Evolutionary conservation across 2,329 filamentous ascomycete genomes (phyloP), one percentile per base, ranked within the genome.

Genomic region (Nemania diffusa): DNA sequence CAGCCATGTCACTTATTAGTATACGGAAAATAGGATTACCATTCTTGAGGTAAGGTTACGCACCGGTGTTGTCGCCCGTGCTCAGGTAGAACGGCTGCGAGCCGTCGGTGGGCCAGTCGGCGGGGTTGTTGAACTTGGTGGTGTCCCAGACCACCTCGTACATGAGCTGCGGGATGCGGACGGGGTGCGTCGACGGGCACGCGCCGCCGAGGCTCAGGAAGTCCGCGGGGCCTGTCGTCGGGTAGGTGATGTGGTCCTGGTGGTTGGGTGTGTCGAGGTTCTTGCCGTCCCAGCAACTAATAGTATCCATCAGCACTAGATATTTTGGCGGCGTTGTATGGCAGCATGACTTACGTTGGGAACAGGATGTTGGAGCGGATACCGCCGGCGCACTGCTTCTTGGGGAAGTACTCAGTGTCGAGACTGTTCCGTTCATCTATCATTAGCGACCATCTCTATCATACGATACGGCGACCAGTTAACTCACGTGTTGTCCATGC

Each of bases 261-360:
- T 86, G 84, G 75, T 86, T 80, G 0, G 79, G 66, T 15, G 80
- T 79, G 72, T 87, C 84, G 51, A 83, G 70, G 69, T 85, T 80
- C 56, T 78, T 78, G 20, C 85, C 85, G 62, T 88, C 80, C 85
- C 85, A 87, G 79, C 85, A 87, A n/a, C 72, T 74, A 15, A 8
- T 88, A 32, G 9, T 32, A 32, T 5, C 5, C 74, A 59, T 37
- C 27, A 7, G 46, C 29, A 22, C 81, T 74, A 87, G 84, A 65
- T n/a, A n/a, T n/a, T n/a, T n/a, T n/a, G n/a, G n/a, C n/a, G n/a
- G n/a, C n/a, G n/a, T n/a, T n/a, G n/a, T n/a, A n/a, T n/a, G n/a
- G 40, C 40, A 27, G 50, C 24, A 85, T 40, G 86, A 81, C 89
- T 85, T 44, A 86, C 83, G 82, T 84, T 0, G 82, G 82, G 75